Conservation (phyloP, 2,329 filamentous ascomycete genomes). For the Exophiala mesophila region DNA sequence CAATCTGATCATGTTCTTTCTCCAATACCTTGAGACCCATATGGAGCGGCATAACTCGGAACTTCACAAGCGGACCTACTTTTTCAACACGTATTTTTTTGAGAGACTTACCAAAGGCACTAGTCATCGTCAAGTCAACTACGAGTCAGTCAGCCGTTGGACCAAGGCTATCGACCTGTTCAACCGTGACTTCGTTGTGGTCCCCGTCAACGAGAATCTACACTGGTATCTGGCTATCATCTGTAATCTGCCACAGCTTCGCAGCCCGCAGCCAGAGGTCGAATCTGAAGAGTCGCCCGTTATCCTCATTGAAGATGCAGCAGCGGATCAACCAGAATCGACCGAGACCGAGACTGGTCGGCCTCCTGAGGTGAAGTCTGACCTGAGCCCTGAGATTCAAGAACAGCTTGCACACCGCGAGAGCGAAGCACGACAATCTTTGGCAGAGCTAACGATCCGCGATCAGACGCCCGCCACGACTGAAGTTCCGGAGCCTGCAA, state of each 20-base stretch:
- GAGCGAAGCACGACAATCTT: constrained; percentile 14
- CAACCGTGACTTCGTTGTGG: constrained; percentile 78
- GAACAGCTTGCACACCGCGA: constrained; percentile 1
- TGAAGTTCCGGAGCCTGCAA: constrained; percentile 5
- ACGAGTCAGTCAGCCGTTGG: constrained; percentile 80
- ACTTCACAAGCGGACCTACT: constrained; percentile 64
- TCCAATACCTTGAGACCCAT: constrained; percentile 65
- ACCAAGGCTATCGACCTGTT: constrained; percentile 82
- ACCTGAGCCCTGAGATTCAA: background rate
- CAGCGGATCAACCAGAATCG: background rate
- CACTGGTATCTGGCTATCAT: constrained; percentile 98
- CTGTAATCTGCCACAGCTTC: constrained; percentile 61
- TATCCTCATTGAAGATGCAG: background rate
- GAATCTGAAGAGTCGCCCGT: background rate
- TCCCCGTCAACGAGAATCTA: constrained; percentile 79
- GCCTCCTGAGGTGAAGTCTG: background rate
- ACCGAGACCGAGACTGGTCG: constrained; percentile 5
- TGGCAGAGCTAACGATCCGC: constrained; percentile 10
- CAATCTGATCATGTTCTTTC: constrained; percentile 83
- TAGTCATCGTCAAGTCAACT: constrained; percentile 64
- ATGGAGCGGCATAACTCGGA: constrained; percentile 53
- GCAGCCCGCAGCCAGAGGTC: constrained; percentile 2
- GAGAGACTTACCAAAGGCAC: constrained; percentile 62
- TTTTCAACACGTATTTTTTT: constrained; percentile 89
- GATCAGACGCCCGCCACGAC: constrained; percentile 15